Evolutionary conservation across 495 filamentous ascomycete genomes (phyloP).

Genomic region (Trypethelium eluteriae): DNA sequence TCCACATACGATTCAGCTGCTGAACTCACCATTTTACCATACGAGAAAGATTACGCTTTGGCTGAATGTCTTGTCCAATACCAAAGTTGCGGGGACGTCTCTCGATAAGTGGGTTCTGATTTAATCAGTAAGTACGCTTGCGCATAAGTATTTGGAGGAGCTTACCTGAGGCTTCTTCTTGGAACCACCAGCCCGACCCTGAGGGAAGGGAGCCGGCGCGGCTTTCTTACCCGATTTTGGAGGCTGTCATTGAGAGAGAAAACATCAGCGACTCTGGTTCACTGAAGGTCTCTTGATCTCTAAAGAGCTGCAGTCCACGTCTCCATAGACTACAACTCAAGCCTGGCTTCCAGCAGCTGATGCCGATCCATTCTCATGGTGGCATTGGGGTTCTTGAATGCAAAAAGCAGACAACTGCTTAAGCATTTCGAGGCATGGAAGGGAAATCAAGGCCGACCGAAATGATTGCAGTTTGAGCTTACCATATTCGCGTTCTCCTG

Average conservation of each 20-base stretch:
- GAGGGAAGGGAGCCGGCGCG: constrained; percentile 92
- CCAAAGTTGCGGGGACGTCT: constrained; percentile 95
- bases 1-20: not conserved
- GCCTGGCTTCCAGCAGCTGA: not conserved
- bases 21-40: constrained; percentile 99
- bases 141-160: constrained; percentile 21
- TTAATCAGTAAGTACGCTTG: constrained; percentile 27
- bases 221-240: constrained; percentile 92
- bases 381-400: not conserved
- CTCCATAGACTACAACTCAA: constrained; percentile 6
- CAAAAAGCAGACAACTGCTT: not conserved
- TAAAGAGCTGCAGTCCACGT: constrained; percentile 40
- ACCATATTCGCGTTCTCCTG: not conserved
- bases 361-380: not conserved
- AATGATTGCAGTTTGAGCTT: not conserved
- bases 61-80: constrained; percentile 98
- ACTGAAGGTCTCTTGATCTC: constrained; percentile 75
- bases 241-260: constrained; percentile 99
- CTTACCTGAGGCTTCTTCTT: constrained; percentile 96
- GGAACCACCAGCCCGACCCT: constrained; percentile 73
- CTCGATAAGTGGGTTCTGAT: constrained; percentile 97
- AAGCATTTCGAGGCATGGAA: not conserved
- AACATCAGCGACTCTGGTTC: constrained; percentile 79
- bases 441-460: not conserved
- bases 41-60: constrained; percentile 90